Conservation (phyloP, 306 rosid genomes). For the Lupinus albus region DNA sequence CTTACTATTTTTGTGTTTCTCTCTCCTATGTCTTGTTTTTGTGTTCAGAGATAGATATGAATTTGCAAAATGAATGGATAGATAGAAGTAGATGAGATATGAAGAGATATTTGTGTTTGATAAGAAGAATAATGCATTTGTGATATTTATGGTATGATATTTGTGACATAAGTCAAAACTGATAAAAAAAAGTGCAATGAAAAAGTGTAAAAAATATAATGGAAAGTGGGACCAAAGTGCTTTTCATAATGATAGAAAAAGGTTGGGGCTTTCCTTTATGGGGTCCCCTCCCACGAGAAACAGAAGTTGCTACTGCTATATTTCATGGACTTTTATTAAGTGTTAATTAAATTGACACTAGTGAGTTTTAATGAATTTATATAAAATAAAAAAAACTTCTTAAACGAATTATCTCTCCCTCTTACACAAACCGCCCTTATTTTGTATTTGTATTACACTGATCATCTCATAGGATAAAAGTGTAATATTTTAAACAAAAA, state of each 20-base stretch:
- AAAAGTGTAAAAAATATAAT: conserved; percentile 33
- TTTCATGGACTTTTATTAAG: conserved; percentile 9
- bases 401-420: no score
- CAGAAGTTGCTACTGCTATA: not conserved
- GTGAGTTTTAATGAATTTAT: no score
- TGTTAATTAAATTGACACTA: no score
- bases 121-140: no score
- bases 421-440: no score
- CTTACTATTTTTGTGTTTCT: not conserved
- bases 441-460: no score
- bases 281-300: conserved; percentile 45
- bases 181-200: conserved; percentile 66
- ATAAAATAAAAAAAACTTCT: no score
- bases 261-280: conserved; percentile 42
- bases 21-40: not conserved
- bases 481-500: no score
- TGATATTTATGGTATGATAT: not conserved
- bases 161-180: conserved; percentile 52
- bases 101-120: not conserved
- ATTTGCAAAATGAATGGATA: not conserved
- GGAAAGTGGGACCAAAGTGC: conserved; percentile 57
- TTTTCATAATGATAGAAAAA: conserved; percentile 57
- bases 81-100: conserved; percentile 42
- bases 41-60: conserved; percentile 41
- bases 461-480: no score